These are phyloP conservation scores for Solanum dulcamara DNA, from an alignment of 257 asterid species.

Conservation along the genomic window DNA sequence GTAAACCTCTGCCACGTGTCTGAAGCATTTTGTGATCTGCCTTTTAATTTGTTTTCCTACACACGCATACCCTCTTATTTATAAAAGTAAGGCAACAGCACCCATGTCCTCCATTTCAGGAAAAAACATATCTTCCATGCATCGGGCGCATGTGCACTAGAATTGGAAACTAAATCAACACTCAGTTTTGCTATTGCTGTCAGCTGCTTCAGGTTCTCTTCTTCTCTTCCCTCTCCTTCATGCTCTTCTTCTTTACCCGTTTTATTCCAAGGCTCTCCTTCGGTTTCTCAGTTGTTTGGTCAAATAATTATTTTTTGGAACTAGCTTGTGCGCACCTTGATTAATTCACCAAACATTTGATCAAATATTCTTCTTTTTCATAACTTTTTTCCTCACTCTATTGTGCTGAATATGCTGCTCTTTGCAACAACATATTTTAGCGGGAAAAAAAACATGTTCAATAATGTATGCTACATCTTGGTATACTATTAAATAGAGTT, in stretches of 20 bases:
- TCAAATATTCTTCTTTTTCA: not conserved
- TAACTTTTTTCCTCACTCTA: not conserved
- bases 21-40: not conserved
- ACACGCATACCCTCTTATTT: not conserved
- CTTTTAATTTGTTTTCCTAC: not conserved
- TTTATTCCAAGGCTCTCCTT: not conserved
- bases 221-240: not conserved
- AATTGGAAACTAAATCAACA: not conserved
- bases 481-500: not conserved
- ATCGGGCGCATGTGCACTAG: not conserved
- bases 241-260: not conserved
- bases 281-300: not conserved
- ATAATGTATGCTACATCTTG: not conserved
- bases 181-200: not conserved
- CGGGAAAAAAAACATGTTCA: not conserved
- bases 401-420: not conserved
- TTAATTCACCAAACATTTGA: not conserved
- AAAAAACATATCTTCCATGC: not conserved
- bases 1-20: not conserved
- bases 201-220: not conserved
- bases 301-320: not conserved
- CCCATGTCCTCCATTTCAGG: not conserved
- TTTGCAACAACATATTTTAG: not conserved
- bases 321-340: not conserved
- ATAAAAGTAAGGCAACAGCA: not conserved